Evolutionary conservation across 805 yeast genomes (phyloP).

Genomic region (Lachancea nothofagi): DNA sequence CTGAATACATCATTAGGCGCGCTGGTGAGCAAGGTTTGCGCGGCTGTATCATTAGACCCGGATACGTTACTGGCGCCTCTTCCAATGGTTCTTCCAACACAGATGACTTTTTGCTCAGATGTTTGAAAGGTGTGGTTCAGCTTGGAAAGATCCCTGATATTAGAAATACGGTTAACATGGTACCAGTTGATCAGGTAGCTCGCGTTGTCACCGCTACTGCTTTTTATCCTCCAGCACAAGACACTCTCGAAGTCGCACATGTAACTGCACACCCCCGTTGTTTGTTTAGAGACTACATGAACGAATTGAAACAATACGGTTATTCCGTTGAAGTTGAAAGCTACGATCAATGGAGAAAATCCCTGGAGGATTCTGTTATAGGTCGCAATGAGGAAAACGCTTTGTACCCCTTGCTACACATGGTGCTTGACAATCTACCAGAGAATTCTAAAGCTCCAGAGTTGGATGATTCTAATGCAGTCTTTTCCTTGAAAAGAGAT

Average conservation of each 20-base stretch:
- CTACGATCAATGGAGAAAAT: conserved; percentile 73
- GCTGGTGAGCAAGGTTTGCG: conserved; percentile 86
- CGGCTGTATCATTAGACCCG: conserved; percentile 92
- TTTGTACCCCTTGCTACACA: conserved; percentile 85
- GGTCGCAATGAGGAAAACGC: conserved; percentile 76
- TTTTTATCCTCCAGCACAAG: conserved; percentile 58
- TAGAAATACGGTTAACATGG: conserved; percentile 85
- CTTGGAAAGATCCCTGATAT: conserved; percentile 83
- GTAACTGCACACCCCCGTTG: conserved; percentile 98
- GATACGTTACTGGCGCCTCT: conserved; percentile 88
- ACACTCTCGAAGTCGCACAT: conserved; percentile 69
- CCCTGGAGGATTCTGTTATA: conserved; percentile 71
- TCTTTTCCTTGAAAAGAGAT: conserved; percentile 59
- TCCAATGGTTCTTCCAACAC: conserved; percentile 86
- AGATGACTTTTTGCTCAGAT: conserved; percentile 90
- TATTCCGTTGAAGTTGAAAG: conserved; percentile 57
- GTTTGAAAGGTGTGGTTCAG: conserved; percentile 92
- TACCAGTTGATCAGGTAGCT: conserved; percentile 98
- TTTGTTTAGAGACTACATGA: conserved; percentile 67
- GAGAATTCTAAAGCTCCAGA: conserved; percentile 92
- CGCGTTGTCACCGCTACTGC: conserved; percentile 81
- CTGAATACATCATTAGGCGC: conserved; percentile 78
- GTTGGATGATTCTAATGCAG: conserved; percentile 81
- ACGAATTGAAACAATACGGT: conserved; percentile 62
- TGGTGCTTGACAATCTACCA: conserved; percentile 89